These are phyloP conservation scores for Fusarium algeriense DNA, from an alignment of 2,329 filamentous ascomycete species.

Conservation along the genomic window DNA sequence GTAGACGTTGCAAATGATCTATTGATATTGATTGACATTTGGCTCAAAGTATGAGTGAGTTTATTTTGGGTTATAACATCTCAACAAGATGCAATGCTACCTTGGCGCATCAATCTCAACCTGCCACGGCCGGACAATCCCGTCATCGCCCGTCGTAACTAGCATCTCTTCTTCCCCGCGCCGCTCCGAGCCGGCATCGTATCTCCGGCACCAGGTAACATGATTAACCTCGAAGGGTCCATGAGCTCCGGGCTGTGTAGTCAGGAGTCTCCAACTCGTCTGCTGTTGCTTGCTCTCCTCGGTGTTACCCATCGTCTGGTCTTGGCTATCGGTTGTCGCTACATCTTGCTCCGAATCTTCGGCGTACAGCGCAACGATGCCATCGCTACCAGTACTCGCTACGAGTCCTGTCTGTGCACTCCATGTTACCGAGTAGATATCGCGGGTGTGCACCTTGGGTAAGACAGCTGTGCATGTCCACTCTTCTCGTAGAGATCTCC, in stretches of 20 bases:
- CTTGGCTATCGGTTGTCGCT: constrained; percentile 42
- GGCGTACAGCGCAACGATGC: constrained; percentile 79
- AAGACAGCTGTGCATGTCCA: constrained; percentile 85
- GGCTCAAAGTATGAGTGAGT: not conserved
- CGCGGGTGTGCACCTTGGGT: constrained; percentile 80
- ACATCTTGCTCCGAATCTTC: constrained; percentile 19
- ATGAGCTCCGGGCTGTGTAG: constrained; percentile 79
- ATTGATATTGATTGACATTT: not conserved
- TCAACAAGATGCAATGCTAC: constrained; percentile 19
- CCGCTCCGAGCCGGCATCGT: constrained; percentile 71
- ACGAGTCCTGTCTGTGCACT: constrained; percentile 81
- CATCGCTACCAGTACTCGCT: constrained; percentile 91
- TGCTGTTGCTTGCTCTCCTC: constrained; percentile 18
- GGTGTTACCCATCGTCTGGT: constrained; percentile 43
- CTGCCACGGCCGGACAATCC: constrained; percentile 86
- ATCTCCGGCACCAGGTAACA: constrained; percentile 85
- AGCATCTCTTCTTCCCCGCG: constrained; percentile 81
- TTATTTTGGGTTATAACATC: constrained; percentile 9
- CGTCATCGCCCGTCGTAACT: constrained; percentile 92
- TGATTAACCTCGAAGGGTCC: constrained; percentile 97
- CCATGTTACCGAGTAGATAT: constrained; percentile 89
- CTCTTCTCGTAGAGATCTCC: constrained; percentile 79
- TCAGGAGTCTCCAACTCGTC: constrained; percentile 77
- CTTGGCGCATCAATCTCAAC: constrained; percentile 52
- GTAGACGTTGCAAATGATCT: constrained; percentile 4